Evolutionary conservation across 2,329 filamentous ascomycete genomes (phyloP).

Genomic region (Cordyceps militaris): DNA sequence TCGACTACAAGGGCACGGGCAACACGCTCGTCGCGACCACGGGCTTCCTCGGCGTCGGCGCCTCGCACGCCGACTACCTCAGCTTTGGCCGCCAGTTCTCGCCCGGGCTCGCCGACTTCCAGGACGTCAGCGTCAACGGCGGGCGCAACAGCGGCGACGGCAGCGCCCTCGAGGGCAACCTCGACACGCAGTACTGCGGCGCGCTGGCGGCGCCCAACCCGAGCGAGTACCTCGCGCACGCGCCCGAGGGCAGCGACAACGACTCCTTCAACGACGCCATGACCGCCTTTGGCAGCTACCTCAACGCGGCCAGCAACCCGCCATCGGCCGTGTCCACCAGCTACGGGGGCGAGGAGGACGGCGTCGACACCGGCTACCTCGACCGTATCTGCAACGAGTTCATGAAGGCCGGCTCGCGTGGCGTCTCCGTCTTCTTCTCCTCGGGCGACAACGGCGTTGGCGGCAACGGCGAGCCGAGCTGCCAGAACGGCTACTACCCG

Average conservation of each 20-base stretch:
- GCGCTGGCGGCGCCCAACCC: slow-evolving; percentile 14
- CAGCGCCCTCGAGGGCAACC: slow-evolving; percentile 15
- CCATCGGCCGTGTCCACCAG: slow-evolving; percentile 42
- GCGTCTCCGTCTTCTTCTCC: slow-evolving; percentile 43
- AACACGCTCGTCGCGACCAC: slow-evolving; percentile 13
- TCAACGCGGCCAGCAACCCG: slow-evolving; percentile 13
- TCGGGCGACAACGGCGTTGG: slow-evolving; percentile 20
- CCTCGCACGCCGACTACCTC: slow-evolving; percentile 11
- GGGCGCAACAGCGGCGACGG: slow-evolving; percentile 11
- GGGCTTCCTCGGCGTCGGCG: slow-evolving; percentile 13
- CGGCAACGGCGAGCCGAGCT: slow-evolving; percentile 18
- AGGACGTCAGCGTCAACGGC: slow-evolving; percentile 10
- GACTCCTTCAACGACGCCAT: slow-evolving; percentile 10
- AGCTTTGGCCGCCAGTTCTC: slow-evolving; percentile 5
- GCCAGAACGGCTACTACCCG: slow-evolving; percentile 25
- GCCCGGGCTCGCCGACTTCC: slow-evolving; percentile 10
- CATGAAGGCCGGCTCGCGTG: slow-evolving; percentile 47
- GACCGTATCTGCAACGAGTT: slow-evolving; percentile 48
- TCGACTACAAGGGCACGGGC: slow-evolving; percentile 14
- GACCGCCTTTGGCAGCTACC: slow-evolving; percentile 12
- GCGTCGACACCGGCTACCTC: slow-evolving; percentile 18
- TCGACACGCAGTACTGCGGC: slow-evolving; percentile 15
- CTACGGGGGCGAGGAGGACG: slow-evolving; percentile 43
- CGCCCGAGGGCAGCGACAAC: slow-evolving; percentile 1
- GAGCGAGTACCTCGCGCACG: slow-evolving; percentile 11